Base-by-base conservation (phyloP, 2,329 filamentous ascomycete genomes). In the Dactylellina cionopaga region DNA sequence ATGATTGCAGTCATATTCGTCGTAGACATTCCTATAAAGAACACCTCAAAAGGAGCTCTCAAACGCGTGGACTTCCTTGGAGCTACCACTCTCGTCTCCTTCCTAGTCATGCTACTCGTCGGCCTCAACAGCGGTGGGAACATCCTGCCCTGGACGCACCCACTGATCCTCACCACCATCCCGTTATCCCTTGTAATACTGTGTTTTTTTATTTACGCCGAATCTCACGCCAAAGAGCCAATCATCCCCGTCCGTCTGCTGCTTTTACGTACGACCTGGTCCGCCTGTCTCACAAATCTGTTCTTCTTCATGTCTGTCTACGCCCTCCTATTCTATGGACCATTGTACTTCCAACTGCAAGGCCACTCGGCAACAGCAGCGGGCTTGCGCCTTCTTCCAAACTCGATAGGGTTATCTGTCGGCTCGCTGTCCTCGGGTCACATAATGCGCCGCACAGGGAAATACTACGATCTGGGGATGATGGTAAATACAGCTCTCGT, bases 111-210 rank as follows among this genome's bases (percentile, higher is more conserved):
- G 4, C 82, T 96, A 0, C 85, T 96, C 0, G 81, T 94, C 1
- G 91, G 91, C 1, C 84, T 96, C 49, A 95, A 93, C 78, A 88
- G 90, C 0, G 92, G 92, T 13, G 92, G 92, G 1, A 96, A 94
- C 76, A 81, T 92, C 27, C 88, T 96, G 0, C 89, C 92, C 0
- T 96, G 92, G 92, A 86, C 84, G 0, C 90, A 95, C 76, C 92
- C 92, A 0, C 82, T 96, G 4, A 89, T 94, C 1, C 82, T 93
- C 43, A 85, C 85, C 0, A 87, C 88, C 0, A 83, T 96, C 37
- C 88, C 90, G 0, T 82, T 94, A 3, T 89, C 90, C 0, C 76
- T 85, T 1, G 82, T 86, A 2, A 85, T 86, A 13, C 83, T 96
- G 9, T 78, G 82, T 9, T 80, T 83, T 5, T 95, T 96, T 80